Conservation (phyloP, 2,329 filamentous ascomycete genomes). For the Talaromyces sp. region DNA sequence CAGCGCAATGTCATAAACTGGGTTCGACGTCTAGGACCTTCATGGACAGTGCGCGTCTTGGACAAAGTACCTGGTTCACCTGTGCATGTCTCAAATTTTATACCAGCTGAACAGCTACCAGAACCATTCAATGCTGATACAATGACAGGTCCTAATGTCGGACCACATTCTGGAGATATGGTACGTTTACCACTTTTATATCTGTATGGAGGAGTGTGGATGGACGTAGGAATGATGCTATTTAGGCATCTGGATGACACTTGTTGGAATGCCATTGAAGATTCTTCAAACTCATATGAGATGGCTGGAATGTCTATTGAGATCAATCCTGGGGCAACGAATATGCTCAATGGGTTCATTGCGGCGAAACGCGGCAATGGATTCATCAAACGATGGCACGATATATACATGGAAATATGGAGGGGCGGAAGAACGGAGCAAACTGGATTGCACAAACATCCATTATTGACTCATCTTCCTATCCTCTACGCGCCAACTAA, state of each 20-base stretch:
- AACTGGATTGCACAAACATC: slow-evolving; percentile 11
- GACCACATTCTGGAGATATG: slow-evolving; percentile 48
- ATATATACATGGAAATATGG: slow-evolving; percentile 17
- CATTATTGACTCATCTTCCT: slow-evolving; percentile 20
- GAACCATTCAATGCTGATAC: slow-evolving; percentile 42
- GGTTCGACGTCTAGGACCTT: slow-evolving; percentile 37
- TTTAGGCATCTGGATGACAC: slow-evolving; percentile 42
- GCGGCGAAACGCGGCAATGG: slow-evolving; percentile 10
- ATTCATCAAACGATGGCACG: slow-evolving; percentile 21
- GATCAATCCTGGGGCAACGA: not conserved
- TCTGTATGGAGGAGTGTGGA: slow-evolving; percentile 40
- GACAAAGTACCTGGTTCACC: slow-evolving; percentile 37
- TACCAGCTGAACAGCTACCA: slow-evolving; percentile 36
- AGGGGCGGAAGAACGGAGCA: not conserved
- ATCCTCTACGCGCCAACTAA: slow-evolving; percentile 27
- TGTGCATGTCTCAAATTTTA: slow-evolving; percentile 39
- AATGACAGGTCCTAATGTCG: slow-evolving; percentile 45
- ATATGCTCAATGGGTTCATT: slow-evolving; percentile 17
- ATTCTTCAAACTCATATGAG: slow-evolving; percentile 36
- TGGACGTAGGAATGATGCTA: slow-evolving; percentile 43
- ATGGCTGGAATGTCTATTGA: slow-evolving; percentile 19
- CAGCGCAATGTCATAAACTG: slow-evolving; percentile 42
- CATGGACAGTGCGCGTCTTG: slow-evolving; percentile 44
- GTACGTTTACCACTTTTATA: slow-evolving; percentile 44
- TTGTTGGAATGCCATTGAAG: slow-evolving; percentile 42